phyloP scores from a whole-genome alignment of 345 rosid genomes.

The Physaria fendleri region DNA sequence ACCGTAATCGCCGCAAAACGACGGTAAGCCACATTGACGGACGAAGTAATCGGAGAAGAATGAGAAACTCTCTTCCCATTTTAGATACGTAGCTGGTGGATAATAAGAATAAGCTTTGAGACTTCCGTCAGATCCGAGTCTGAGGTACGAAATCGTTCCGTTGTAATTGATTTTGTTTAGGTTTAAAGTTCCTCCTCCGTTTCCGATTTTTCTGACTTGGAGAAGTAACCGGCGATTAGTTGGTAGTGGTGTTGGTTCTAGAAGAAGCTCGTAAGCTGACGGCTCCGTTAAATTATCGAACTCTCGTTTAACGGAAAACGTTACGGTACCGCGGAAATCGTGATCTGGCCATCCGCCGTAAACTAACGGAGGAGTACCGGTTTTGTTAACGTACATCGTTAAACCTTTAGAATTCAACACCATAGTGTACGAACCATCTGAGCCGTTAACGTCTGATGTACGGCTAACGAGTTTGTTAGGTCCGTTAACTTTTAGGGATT shows the following conservation, averaged over 20 bases:
- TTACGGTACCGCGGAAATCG: not conserved
- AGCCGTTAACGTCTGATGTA: constrained; percentile 31
- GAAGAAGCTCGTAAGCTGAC: not conserved
- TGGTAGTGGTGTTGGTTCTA: constrained; percentile 9
- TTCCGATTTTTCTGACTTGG: not conserved
- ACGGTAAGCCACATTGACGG: not conserved
- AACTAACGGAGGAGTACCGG: constrained; percentile 32
- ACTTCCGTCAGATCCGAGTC: constrained; percentile 42
- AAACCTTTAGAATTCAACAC: constrained; percentile 37
- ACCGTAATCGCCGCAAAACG: not conserved
- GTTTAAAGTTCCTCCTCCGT: not conserved
- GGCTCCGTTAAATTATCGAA: not conserved
- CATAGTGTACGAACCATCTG: constrained; percentile 46
- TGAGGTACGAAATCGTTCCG: constrained; percentile 27
- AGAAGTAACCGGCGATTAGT: not conserved
- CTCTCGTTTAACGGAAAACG: not conserved
- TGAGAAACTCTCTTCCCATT: constrained; percentile 22
- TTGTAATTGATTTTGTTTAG: constrained; percentile 35
- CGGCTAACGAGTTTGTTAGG: constrained; percentile 52
- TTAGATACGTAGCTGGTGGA: constrained; percentile 8
- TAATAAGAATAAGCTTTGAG: constrained; percentile 33
- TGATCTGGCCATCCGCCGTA: constrained; percentile 5
- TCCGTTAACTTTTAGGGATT: constrained; percentile 32
- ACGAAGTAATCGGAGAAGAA: constrained; percentile 15
- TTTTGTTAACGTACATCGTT: constrained; percentile 35